Conservation (phyloP, 176 grass and related monocot species). For the Saccharum officinarum region DNA sequence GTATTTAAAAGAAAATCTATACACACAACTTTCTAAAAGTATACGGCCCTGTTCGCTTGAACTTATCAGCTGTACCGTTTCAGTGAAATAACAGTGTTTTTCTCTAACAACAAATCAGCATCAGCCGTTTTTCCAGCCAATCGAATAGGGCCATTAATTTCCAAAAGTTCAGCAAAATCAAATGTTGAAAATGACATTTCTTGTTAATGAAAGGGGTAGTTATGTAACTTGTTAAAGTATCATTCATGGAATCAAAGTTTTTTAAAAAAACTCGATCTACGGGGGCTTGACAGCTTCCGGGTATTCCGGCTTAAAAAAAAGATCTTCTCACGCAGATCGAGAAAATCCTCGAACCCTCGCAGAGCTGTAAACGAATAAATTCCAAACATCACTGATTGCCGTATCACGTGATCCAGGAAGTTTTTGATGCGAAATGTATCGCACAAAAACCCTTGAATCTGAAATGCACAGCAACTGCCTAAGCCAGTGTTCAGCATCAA, state of each 20-base stretch:
- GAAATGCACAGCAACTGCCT: not conserved
- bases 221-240: not conserved
- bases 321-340: no score
- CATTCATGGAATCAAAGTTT: not conserved
- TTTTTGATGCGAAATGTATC: not conserved
- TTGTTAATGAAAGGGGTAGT: no score
- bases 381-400: not conserved
- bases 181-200: not conserved
- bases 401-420: not conserved
- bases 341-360: not conserved
- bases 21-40: no score
- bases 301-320: no score
- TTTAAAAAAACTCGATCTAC: no score
- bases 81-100: no score
- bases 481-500: conserved; percentile 13
- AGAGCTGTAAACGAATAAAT: not conserved
- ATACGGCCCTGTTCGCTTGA: no score
- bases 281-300: no score
- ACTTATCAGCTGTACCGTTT: no score
- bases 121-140: no score
- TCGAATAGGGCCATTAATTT: not conserved
- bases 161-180: not conserved
- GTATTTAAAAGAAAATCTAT: no score
- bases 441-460: not conserved
- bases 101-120: no score